A percentile compares a stretch with the other conserved stretches of the same genome.
These are phyloP conservation scores for Calonectria pauciramosa DNA, from an alignment of 2,329 filamentous ascomycete genomes.

Conservation along the genomic window DNA sequence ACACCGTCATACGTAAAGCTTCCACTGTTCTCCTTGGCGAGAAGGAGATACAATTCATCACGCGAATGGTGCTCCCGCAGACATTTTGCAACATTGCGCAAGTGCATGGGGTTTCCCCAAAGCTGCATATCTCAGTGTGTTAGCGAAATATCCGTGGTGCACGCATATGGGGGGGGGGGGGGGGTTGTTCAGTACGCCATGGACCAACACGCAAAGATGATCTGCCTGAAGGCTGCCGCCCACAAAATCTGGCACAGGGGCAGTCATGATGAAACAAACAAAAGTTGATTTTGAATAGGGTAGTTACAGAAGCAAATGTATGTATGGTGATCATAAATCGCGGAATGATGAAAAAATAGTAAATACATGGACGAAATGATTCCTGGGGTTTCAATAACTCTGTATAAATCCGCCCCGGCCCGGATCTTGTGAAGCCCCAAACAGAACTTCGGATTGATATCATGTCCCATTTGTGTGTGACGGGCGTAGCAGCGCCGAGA, in stretches of 20 bases:
- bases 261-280: constrained; percentile 32
- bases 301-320: neutral
- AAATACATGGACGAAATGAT: neutral
- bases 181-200: constrained; percentile 74
- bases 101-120: constrained; percentile 85
- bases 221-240: constrained; percentile 69
- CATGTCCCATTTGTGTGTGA: neutral
- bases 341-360: neutral
- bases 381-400: constrained; percentile 16
- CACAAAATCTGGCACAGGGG: constrained; percentile 51
- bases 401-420: constrained; percentile 19
- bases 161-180: constrained; percentile 32
- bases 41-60: constrained; percentile 77
- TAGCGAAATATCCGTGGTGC: constrained; percentile 34
- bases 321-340: neutral
- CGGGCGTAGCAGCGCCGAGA: neutral
- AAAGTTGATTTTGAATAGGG: neutral
- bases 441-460: constrained; percentile 4
- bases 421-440: constrained; percentile 13
- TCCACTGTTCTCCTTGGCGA: constrained; percentile 80
- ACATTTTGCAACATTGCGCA: constrained; percentile 75
- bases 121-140: constrained; percentile 59
- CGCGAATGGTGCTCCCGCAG: constrained; percentile 72
- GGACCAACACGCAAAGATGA: constrained; percentile 83
- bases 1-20: constrained; percentile 81